Percentiles rank a stretch among this genome's conserved stretches.
Evolutionary conservation across 2,329 filamentous ascomycete species (phyloP).

Genomic region (Claviceps cyperi): DNA sequence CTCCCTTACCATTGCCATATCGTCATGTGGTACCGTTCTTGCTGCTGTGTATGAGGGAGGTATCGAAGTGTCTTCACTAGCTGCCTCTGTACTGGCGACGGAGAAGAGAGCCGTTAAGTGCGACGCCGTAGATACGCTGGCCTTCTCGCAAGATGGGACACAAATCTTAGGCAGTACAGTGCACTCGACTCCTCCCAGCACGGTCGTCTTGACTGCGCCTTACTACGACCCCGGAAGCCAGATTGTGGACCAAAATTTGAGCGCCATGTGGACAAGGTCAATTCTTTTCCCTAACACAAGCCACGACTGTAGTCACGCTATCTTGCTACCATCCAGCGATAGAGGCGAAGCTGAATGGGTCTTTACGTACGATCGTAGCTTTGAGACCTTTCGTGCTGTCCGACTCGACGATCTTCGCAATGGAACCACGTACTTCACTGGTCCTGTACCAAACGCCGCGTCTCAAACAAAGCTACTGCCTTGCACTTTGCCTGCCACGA

Average conservation of each 20-base stretch:
- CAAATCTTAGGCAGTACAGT: constrained; percentile 65
- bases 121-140: constrained; percentile 56
- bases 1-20: constrained; percentile 65
- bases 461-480: constrained; percentile 48
- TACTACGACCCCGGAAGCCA: constrained; percentile 62
- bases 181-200: constrained; percentile 48
- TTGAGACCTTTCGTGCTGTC: constrained; percentile 66
- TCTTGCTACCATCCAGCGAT: constrained; percentile 47
- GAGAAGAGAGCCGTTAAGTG: constrained; percentile 68
- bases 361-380: constrained; percentile 62
- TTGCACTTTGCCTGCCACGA: constrained; percentile 53
- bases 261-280: constrained; percentile 71
- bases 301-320: constrained; percentile 63
- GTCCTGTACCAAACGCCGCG: constrained; percentile 40
- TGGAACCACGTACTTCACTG: constrained; percentile 67
- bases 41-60: constrained; percentile 76
- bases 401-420: constrained; percentile 60
- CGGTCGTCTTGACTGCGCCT: constrained; percentile 64
- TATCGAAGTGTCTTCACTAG: constrained; percentile 74
- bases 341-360: constrained; percentile 59
- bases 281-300: constrained; percentile 75
- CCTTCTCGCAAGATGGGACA: constrained; percentile 65
- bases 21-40: constrained; percentile 66
- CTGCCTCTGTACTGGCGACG: constrained; percentile 44
- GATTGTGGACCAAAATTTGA: constrained; percentile 53